Evolutionary conservation across 352 stramenopile genomes (phyloP), one percentile per base, ranked within the genome.

Genomic region (Phytophthora hibernalis): DNA sequence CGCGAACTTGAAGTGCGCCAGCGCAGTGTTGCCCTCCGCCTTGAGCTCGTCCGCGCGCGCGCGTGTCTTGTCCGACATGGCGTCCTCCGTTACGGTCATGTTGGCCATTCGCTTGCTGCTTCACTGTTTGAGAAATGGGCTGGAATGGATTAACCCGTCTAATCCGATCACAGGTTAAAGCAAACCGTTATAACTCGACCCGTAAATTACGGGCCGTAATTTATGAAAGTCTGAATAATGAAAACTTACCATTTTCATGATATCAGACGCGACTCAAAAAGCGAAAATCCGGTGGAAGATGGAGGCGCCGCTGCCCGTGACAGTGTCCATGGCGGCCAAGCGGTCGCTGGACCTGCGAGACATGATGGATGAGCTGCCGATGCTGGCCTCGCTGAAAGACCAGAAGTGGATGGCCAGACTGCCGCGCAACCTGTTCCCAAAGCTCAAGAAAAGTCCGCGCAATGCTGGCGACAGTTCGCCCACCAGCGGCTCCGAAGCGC

Each of bases 1-100:
- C 2, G 76, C 64, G 62, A 96, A 96, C 47, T 94, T 83, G 66
- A 95, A 95, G 57, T 93, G 80, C 54, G 74, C 61, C 38, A 98
- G 80, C 49, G 84, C 81, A 40, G 82, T 75, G 67, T 98, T 98
- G 63, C 92, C 92, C 74, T 96, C 63, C 28, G 71, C 53, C 74
- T 98, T 98, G 53, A 96, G 77, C 38, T 72, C 81, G 49, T 96
- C 85, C 11, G 89, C 89, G 51, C 79, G 79, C 57, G 72, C 64
- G 31, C 61, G 60, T 21, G 86, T 92, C 62, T 79, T 82, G 20
- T 89, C 82, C 26, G 85, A 94, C 22, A 83, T 75, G 26, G 74
- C 74, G 62, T 80, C 83, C 24, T 82, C 72, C 18, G 74, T 82
- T 64, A 90, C 82, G 33, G 22, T 57, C 26, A 77, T 60, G 60